Conservation (phyloP, 2,329 filamentous ascomycete genomes). For the Arthrobotrys pseudoclavata region DNA sequence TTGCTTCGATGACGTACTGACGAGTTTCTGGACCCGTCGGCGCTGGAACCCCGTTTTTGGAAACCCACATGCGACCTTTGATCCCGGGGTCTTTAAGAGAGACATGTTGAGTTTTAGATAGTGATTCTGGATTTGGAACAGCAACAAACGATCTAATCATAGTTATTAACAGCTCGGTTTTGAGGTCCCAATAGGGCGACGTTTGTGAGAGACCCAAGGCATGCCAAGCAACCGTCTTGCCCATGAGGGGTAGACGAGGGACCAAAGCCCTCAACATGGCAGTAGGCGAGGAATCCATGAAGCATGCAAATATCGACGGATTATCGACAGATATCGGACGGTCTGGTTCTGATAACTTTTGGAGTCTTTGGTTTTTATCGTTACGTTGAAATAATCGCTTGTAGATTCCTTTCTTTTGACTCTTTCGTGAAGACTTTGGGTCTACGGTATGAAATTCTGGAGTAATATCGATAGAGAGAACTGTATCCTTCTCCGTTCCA, state of each 20-base stretch:
- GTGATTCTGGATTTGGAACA: constrained; percentile 67
- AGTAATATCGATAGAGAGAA: constrained; percentile 1
- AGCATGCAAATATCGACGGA: constrained; percentile 56
- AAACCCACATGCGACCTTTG: constrained; percentile 86
- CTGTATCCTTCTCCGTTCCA: constrained; percentile 16
- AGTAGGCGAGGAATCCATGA: constrained; percentile 43
- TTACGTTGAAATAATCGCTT: not conserved
- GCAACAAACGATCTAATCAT: constrained; percentile 77
- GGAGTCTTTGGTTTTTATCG: constrained; percentile 1
- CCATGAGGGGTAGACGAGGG: constrained; percentile 48
- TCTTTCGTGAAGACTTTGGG: not conserved
- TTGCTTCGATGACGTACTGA: constrained; percentile 73
- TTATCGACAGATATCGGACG: constrained; percentile 47
- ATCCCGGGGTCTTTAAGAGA: constrained; percentile 76
- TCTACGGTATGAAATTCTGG: not conserved
- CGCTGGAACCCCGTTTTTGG: constrained; percentile 75
- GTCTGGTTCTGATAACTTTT: constrained; percentile 39
- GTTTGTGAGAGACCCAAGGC: constrained; percentile 77
- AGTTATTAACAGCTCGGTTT: constrained; percentile 79
- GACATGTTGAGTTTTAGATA: constrained; percentile 76
- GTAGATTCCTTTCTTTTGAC: constrained; percentile 4
- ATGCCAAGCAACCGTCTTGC: constrained; percentile 71
- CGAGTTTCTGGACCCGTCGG: constrained; percentile 72
- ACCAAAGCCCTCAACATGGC: constrained; percentile 41
- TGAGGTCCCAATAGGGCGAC: constrained; percentile 82